Base-by-base conservation (phyloP, 2,329 filamentous ascomycete species). In the Fusarium sp. region DNA sequence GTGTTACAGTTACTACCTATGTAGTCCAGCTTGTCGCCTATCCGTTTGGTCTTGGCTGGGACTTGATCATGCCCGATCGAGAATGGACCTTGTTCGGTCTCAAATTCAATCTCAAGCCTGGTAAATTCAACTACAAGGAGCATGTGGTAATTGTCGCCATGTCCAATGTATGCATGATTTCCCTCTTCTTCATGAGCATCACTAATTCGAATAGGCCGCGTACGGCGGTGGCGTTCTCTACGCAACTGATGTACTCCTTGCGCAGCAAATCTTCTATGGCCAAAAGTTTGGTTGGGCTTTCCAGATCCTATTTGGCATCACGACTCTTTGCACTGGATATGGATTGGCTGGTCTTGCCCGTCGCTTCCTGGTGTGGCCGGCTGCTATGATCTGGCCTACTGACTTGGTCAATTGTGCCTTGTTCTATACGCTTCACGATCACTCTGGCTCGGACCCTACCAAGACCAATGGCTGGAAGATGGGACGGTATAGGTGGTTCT, bases 21-120 rank as follows among this genome's bases (percentile, higher is more conserved):
- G 88, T 90, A 31, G 85, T 90, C 46, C 89, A 91, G 79, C 85
- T 91, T 47, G 81, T 91, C 55, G 87, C 89, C 14, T 91, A 90
- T 75, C 90, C 89, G 33, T 80, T 89, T 56, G 88, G 88, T 38
- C 81, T 85, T 33, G 82, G 82, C 36, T 89, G 87, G 86, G 87
- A 89, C 65, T 75, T 86, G 55, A 73, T 89, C 65, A 85, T 89
- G 79, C 88, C 88, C 17, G 83, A 87, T 65, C 84, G 83, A 66
- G 82, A 83, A 61, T 87, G 84, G 81, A 86, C 83, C 39, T 64
- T 88, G 12, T 85, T 84, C 61, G 87, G 88, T 20, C 63, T 87
- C 67, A 86, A 85, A 67, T 88, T 88, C 77, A 89, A 89, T 72
- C 80, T 90, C 38, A 85, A 85, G 65, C 84, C 88, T 1, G 87